Percentiles rank a stretch among this genome's conserved stretches.
phyloP scores from a whole-genome alignment of 371 early-diverging fungal genomes.

The Mortierella sp. region DNA sequence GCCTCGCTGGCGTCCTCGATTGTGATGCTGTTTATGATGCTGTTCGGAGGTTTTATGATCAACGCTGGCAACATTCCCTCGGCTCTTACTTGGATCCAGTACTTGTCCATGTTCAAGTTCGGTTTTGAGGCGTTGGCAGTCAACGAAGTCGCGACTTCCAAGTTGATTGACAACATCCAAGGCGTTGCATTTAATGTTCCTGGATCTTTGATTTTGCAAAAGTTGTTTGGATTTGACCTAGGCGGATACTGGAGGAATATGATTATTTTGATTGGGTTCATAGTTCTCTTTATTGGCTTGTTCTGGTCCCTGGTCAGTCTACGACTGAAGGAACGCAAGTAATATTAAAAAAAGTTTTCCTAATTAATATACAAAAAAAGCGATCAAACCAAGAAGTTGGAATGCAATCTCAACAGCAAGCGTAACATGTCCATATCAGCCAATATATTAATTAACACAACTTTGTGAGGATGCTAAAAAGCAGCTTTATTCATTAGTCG shows the following conservation, averaged over 20 bases:
- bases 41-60: constrained; percentile 67
- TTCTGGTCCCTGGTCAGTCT: constrained; percentile 41
- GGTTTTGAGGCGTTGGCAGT: constrained; percentile 67
- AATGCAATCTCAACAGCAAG: too few relatives aligned
- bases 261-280: constrained; percentile 39
- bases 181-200: constrained; percentile 58
- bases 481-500: background rate
- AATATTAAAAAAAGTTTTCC: background rate
- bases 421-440: too few relatives aligned
- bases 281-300: constrained; percentile 32
- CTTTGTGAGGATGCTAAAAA: background rate
- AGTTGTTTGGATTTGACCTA: constrained; percentile 66
- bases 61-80: constrained; percentile 70
- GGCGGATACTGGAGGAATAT: constrained; percentile 62
- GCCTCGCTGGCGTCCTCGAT: constrained; percentile 56
- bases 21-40: constrained; percentile 62
- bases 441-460: too few relatives aligned
- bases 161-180: constrained; percentile 44
- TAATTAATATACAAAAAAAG: background rate
- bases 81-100: constrained; percentile 70
- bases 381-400: too few relatives aligned
- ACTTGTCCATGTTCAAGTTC: constrained; percentile 74
- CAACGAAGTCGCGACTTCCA: constrained; percentile 59
- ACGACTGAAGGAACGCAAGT: constrained; percentile 51
- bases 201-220: constrained; percentile 63